These are phyloP conservation scores for Chlorella ohadii DNA, from an alignment of 139 green algal species.

Conservation along the genomic window DNA sequence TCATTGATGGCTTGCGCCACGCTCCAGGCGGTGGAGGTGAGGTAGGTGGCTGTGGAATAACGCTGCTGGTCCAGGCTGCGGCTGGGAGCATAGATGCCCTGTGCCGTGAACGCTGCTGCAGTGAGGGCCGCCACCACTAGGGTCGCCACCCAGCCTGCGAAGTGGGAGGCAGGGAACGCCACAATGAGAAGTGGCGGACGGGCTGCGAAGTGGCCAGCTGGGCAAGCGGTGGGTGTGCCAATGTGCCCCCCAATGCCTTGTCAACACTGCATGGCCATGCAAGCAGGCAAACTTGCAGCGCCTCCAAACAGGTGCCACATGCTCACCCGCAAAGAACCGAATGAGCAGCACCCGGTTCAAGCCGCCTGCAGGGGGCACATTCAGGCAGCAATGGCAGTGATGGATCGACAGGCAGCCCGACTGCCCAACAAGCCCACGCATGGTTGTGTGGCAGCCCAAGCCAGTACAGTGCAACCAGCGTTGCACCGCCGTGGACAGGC, in stretches of 20 bases:
- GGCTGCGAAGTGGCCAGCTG: too few species aligned
- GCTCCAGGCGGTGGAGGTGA: not conserved
- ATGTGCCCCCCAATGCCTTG: too few species aligned
- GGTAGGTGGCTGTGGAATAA: not conserved
- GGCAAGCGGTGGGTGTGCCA: too few species aligned
- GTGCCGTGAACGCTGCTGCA: conserved; percentile 29
- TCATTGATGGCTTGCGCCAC: not conserved
- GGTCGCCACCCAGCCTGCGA: conserved; percentile 26
- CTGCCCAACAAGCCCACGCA: too few species aligned
- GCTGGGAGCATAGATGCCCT: conserved; percentile 34
- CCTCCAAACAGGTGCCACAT: not conserved
- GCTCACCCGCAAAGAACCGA: conserved; percentile 32
- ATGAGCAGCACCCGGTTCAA: conserved; percentile 58
- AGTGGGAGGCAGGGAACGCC: not conserved
- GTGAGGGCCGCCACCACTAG: conserved; percentile 22
- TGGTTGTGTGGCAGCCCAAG: too few species aligned
- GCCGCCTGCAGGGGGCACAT: conserved; percentile 11
- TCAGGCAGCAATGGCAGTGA: too few species aligned
- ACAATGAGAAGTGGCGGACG: not conserved
- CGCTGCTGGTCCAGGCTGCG: not conserved
- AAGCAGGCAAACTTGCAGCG: too few species aligned
- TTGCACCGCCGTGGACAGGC: too few species aligned
- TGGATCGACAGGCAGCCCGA: too few species aligned
- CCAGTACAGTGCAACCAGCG: too few species aligned
- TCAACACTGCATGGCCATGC: too few species aligned